Evolutionary conservation across 345 rosid species (phyloP).

Genomic region (Eucalyptus pumila): DNA sequence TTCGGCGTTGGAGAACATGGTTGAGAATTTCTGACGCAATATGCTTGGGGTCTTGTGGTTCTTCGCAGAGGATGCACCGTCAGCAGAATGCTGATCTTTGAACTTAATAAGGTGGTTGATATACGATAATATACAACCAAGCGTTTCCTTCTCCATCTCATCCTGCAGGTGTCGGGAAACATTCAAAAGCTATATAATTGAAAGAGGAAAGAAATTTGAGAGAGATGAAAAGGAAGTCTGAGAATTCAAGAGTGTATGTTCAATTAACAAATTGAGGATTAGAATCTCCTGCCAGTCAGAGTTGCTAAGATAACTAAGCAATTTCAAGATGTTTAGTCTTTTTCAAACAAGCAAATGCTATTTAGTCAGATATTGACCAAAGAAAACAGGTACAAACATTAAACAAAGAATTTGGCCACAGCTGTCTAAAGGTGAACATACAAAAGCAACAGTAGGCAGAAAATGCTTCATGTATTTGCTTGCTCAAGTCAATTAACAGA

Average conservation of each 20-base stretch:
- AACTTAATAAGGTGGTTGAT: constrained; percentile 75
- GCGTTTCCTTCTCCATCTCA: constrained; percentile 30
- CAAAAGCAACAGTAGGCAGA: neutral
- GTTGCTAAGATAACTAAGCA: neutral
- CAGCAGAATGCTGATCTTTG: constrained; percentile 49
- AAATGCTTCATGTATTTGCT: neutral
- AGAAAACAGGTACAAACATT: neutral
- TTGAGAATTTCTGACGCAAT: constrained; percentile 29
- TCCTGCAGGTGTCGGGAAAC: constrained; percentile 20
- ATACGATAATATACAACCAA: constrained; percentile 30
- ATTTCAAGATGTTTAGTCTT: neutral
- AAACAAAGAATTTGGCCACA: neutral
- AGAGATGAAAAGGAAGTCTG: neutral
- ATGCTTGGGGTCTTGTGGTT: constrained; percentile 44
- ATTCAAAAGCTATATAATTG: neutral
- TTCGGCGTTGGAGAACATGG: constrained; percentile 35
- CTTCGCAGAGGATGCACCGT: constrained; percentile 41
- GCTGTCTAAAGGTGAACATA: neutral
- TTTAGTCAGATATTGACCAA: neutral
- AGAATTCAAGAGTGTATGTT: neutral
- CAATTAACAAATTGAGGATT: neutral
- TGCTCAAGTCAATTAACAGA: neutral
- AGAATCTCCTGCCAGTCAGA: neutral
- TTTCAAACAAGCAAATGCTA: neutral
- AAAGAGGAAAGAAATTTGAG: neutral